Conservation (phyloP, 768 basidiomycete genomes). For the Termitomyces sp. region DNA sequence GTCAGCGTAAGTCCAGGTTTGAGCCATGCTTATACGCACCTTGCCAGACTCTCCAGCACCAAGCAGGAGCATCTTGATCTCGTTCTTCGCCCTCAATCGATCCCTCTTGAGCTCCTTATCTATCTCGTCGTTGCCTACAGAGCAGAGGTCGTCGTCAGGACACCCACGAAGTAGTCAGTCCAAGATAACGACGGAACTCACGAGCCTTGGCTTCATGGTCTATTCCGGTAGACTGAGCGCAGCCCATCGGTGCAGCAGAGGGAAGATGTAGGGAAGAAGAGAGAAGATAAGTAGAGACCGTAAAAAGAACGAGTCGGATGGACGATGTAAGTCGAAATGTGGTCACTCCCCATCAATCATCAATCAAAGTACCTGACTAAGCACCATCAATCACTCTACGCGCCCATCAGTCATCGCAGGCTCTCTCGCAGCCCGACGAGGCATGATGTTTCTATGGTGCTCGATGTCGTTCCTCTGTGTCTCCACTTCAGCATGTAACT, state of each 20-base stretch:
- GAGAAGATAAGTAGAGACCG: neutral
- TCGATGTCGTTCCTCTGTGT: too few relatives aligned
- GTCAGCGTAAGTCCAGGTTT: neutral
- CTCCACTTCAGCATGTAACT: too few relatives aligned
- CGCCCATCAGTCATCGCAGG: too few relatives aligned
- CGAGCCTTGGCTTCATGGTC: slow-evolving; percentile 83
- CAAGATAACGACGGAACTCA: slow-evolving; percentile 34
- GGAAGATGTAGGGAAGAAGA: neutral
- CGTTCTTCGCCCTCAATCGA: slow-evolving; percentile 84
- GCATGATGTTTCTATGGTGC: too few relatives aligned
- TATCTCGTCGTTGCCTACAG: slow-evolving; percentile 84
- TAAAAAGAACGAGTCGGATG: neutral
- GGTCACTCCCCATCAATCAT: too few relatives aligned
- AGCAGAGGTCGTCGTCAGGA: neutral
- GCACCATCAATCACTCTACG: too few relatives aligned
- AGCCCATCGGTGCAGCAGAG: slow-evolving; percentile 49
- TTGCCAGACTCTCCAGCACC: slow-evolving; percentile 98
- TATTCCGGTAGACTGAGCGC: slow-evolving; percentile 62
- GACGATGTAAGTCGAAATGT: too few relatives aligned
- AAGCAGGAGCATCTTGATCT: slow-evolving; percentile 93
- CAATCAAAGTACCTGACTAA: too few relatives aligned
- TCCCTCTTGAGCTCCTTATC: slow-evolving; percentile 90
- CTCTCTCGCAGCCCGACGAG: too few relatives aligned
- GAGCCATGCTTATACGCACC: slow-evolving; percentile 35
- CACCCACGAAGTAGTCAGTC: neutral